Evolutionary conservation across 2,329 filamentous ascomycete genomes (phyloP), one percentile per base, ranked within the genome.

Genomic region (Xylaria sp.): DNA sequence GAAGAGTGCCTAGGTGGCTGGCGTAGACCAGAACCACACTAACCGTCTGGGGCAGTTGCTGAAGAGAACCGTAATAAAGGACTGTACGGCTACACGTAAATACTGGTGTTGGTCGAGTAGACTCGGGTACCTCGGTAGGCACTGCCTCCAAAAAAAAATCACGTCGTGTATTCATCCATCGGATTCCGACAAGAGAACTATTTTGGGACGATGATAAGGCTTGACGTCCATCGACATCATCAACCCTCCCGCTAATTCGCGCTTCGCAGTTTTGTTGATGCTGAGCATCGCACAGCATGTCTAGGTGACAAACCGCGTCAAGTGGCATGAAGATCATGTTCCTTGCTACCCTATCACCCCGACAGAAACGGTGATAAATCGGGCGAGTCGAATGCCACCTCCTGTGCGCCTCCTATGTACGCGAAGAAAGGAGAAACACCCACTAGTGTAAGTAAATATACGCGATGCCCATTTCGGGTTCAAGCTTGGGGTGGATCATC

Each of bases 381-480:
- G 35, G 51, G 46, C 33, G 46, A 49, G 46, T 29, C 46, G 17
- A 33, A 33, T 19, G 10, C 44, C 44, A n/a, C n/a, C n/a, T n/a
- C n/a, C n/a, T n/a, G n/a, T n/a, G n/a, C n/a, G n/a, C n/a, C n/a
- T n/a, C n/a, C n/a, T n/a, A 47, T 48, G 33, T 40, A 52, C 31
- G 47, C 38, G 41, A 55, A 53, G 53, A 51, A 35, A 60, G 43
- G 46, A 52, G 41, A 54, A 51, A 54, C 53, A 48, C n/a, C n/a
- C n/a, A n/a, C n/a, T n/a, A n/a, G n/a, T n/a, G n/a, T 17, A 51
- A 44, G 38, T 55, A 64, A 63, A 54, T 37, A 54, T 29, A 63
- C 59, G 60, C 55, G 54, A 54, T 54, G 46, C 53, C 54, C 31
- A 23, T 49, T 58, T 54, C 11, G 52, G 48, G 35, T 46, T 44